phyloP scores from a whole-genome alignment of 257 asterid genomes.

The Catharanthus roseus region DNA sequence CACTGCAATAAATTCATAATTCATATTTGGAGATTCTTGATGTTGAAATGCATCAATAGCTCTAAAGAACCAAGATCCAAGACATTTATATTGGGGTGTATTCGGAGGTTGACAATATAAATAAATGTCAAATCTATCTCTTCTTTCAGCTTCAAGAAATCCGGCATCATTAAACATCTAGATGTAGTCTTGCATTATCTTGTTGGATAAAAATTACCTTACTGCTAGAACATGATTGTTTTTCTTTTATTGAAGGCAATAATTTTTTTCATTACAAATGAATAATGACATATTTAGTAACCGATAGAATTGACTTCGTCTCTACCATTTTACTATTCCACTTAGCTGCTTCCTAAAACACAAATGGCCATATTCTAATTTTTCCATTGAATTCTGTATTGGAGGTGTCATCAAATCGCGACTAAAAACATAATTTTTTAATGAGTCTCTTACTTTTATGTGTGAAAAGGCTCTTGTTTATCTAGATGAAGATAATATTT shows the following conservation, averaged over 20 bases:
- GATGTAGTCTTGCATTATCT: constrained; percentile 6
- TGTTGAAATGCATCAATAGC: background rate
- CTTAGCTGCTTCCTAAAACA: background rate
- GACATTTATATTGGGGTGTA: background rate
- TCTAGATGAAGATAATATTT: background rate
- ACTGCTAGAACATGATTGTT: background rate
- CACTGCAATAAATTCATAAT: background rate
- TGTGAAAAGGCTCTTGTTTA: background rate
- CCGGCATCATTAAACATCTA: background rate
- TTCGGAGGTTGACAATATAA: background rate
- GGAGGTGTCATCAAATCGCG: too few species aligned
- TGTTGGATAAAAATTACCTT: constrained; percentile 1
- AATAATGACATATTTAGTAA: background rate
- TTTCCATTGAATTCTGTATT: background rate
- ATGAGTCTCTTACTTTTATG: background rate
- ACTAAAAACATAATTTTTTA: background rate
- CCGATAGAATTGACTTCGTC: background rate
- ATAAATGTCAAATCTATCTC: background rate
- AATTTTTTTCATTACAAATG: background rate
- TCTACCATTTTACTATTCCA: background rate
- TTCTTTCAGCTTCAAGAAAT: background rate
- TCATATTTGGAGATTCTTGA: background rate
- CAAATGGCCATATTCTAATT: background rate
- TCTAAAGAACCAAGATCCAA: background rate
- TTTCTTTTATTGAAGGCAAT: background rate